Evolutionary conservation across 2,329 filamentous ascomycete species (phyloP).

Genomic region (Sphaerostilbella broomeana): DNA sequence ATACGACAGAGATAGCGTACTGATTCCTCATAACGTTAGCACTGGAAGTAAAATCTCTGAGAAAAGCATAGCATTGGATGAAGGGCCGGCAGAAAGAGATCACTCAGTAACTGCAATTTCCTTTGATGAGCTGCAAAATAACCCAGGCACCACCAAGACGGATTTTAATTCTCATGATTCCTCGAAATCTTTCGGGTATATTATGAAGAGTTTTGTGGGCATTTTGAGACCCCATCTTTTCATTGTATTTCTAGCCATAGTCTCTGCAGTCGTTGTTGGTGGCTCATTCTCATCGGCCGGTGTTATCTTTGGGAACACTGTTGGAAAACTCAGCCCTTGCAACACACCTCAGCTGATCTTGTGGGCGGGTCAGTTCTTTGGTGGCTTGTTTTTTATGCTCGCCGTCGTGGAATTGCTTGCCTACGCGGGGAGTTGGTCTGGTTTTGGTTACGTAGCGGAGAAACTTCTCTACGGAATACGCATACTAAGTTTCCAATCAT

Average conservation of each 20-base stretch:
- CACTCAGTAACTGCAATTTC: slow-evolving; percentile 14
- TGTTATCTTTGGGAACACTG: slow-evolving; percentile 40
- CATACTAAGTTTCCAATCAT: slow-evolving; percentile 56
- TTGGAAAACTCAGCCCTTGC: slow-evolving; percentile 42
- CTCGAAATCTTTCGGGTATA: slow-evolving; percentile 33
- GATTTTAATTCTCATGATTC: slow-evolving; percentile 28
- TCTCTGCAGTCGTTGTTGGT: slow-evolving; percentile 48
- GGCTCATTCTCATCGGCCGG: slow-evolving; percentile 47
- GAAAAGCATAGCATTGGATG: slow-evolving; percentile 33
- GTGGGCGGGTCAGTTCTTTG: slow-evolving; percentile 40
- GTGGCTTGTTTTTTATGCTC: slow-evolving; percentile 50
- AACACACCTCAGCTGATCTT: slow-evolving; percentile 32
- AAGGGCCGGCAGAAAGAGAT: slow-evolving; percentile 33
- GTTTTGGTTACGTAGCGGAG: slow-evolving; percentile 48
- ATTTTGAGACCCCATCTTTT: slow-evolving; percentile 35
- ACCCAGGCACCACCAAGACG: slow-evolving; percentile 16
- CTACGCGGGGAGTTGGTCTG: slow-evolving; percentile 51
- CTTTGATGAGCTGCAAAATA: slow-evolving; percentile 13
- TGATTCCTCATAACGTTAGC: no score
- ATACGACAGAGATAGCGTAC: slow-evolving; percentile 38
- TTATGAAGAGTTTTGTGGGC: slow-evolving; percentile 31
- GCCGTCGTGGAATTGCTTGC: slow-evolving; percentile 41
- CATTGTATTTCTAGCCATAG: slow-evolving; percentile 34
- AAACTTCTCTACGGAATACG: slow-evolving; percentile 58
- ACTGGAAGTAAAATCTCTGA: no score